These are phyloP conservation scores for Ascochyta koolunga DNA, from an alignment of 2,329 filamentous ascomycete genomes.

Conservation along the genomic window DNA sequence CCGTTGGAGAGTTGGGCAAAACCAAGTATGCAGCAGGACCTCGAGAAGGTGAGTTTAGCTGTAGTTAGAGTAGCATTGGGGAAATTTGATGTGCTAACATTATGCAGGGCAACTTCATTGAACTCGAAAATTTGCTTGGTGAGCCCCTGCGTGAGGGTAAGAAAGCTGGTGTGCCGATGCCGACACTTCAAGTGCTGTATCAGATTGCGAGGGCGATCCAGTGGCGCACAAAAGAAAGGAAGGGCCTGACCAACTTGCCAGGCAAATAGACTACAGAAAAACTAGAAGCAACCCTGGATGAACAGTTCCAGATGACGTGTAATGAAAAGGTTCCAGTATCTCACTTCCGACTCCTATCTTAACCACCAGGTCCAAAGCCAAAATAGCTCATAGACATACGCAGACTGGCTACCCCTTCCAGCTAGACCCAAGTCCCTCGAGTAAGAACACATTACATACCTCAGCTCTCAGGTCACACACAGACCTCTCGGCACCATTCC, in stretches of 20 bases:
- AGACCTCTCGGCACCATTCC: not conserved
- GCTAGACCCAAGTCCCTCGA: not conserved
- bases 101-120: slow-evolving; percentile 59
- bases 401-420: not conserved
- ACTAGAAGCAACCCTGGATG: not conserved
- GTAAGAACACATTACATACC: slow-evolving; percentile 1
- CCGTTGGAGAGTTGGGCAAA: slow-evolving; percentile 56
- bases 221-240: slow-evolving; percentile 54
- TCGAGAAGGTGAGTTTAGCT: slow-evolving; percentile 50
- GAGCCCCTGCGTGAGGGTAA: slow-evolving; percentile 62
- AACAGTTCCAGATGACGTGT: not conserved
- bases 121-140: slow-evolving; percentile 63
- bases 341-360: not conserved
- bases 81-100: not conserved
- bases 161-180: slow-evolving; percentile 56
- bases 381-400: not conserved
- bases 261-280: not conserved
- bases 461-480: slow-evolving; percentile 9
- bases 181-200: slow-evolving; percentile 58
- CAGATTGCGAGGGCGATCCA: slow-evolving; percentile 57
- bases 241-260: slow-evolving; percentile 47
- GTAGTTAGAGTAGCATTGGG: not conserved
- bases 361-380: not conserved
- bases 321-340: not conserved
- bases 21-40: slow-evolving; percentile 63